These are phyloP conservation scores for Cladobotryum mycophilum DNA, from an alignment of 2,329 filamentous ascomycete species.

Conservation along the genomic window DNA sequence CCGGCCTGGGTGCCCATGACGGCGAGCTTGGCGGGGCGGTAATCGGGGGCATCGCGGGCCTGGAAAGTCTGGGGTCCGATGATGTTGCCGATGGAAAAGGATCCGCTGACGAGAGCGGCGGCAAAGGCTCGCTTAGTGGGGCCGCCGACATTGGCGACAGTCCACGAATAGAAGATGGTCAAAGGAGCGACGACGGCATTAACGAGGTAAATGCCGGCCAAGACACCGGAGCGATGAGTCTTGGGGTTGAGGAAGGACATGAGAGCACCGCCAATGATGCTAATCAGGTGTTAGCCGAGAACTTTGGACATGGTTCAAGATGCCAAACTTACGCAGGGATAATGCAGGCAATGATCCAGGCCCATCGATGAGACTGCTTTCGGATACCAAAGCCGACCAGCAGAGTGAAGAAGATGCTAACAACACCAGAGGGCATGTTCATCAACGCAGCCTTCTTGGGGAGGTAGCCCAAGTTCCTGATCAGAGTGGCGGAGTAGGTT, in stretches of 20 bases:
- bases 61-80: conserved; percentile 53
- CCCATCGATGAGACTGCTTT: conserved; percentile 41
- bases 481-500: conserved; percentile 49
- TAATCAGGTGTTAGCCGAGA: conserved; percentile 9
- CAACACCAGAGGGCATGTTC: conserved; percentile 47
- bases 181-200: conserved; percentile 43
- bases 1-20: conserved; percentile 46
- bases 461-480: conserved; percentile 40
- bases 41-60: conserved; percentile 44
- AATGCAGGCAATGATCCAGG: conserved; percentile 43
- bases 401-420: conserved; percentile 47
- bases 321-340: conserved; percentile 35
- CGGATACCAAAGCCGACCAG: conserved; percentile 43
- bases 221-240: conserved; percentile 38
- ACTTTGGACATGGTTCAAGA: background rate
- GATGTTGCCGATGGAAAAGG: conserved; percentile 49
- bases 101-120: conserved; percentile 41
- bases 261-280: conserved; percentile 42
- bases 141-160: conserved; percentile 45
- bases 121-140: conserved; percentile 48
- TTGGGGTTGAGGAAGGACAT: conserved; percentile 45
- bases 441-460: conserved; percentile 43
- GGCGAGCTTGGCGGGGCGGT: conserved; percentile 47
- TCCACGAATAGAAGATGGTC: conserved; percentile 43
- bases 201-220: conserved; percentile 45